A percentile compares a stretch with the other conserved stretches of the same genome.
phyloP scores from a whole-genome alignment of 2,329 filamentous ascomycete genomes.

The Gliomastix tumulicola region DNA sequence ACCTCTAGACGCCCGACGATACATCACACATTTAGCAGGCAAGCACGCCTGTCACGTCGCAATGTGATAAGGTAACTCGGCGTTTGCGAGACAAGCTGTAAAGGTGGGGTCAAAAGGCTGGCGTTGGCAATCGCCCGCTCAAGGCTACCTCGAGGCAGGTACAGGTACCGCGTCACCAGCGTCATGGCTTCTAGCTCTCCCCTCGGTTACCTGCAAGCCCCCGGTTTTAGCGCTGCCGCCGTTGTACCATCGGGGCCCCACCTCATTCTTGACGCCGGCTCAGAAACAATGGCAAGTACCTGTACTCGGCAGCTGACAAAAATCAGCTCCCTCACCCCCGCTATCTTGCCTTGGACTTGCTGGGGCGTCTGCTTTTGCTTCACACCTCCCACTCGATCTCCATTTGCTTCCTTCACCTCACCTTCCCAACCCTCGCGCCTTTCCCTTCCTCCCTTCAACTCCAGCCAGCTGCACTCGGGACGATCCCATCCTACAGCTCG shows the following conservation, averaged over 20 bases:
- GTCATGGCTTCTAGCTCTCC: constrained; percentile 1
- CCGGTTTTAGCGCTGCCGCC: constrained; percentile 1
- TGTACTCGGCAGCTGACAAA: not conserved
- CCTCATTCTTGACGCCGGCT: constrained; percentile 13
- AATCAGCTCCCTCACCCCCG: not conserved
- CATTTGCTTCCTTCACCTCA: constrained; percentile 1
- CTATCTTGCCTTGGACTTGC: not conserved
- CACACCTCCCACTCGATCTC: not conserved
- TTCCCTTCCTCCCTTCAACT: not conserved
- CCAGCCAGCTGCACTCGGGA: not conserved
- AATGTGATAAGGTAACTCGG: no score
- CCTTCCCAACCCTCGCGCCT: not conserved
- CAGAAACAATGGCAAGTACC: not conserved
- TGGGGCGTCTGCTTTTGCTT: no score
- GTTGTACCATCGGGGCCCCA: constrained; percentile 12
- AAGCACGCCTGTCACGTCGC: no score
- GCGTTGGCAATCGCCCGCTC: not conserved
- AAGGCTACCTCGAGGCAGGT: not conserved
- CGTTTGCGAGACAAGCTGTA: not conserved
- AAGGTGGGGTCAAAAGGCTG: not conserved
- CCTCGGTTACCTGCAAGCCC: no score
- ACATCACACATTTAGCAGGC: no score
- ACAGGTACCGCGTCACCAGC: constrained; percentile 1
- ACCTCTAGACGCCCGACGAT: no score
- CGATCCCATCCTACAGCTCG: not conserved